Base-by-base conservation (phyloP, 2,329 filamentous ascomycete genomes). In the Lasiodiplodia sp. region DNA sequence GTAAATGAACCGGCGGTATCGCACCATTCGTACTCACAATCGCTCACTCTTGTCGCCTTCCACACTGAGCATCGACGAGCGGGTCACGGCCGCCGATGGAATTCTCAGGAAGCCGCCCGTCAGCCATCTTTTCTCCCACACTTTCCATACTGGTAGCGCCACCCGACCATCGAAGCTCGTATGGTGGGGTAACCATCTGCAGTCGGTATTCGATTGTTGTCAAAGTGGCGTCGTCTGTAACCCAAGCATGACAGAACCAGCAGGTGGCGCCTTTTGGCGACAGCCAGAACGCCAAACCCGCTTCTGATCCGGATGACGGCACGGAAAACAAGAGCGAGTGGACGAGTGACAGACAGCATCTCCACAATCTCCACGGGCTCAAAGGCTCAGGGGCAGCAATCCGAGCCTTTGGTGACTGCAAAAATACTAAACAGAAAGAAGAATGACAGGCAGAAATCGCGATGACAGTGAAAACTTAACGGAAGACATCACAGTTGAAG, bases 11-110 rank as follows among this genome's bases (percentile, higher is more conserved):
- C 34, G 51, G 60, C 47, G 44, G 28, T 28, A 64, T 64, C 44
- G 60, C 60, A 64, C 21, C 60, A 64, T 64, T n/a, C 44, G 18
- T 38, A 16, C 6, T 21, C 25, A 49, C n/a, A 25, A 64, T 53
- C 44, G 60, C 58, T 64, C 60, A 52, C 47, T 52, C 25, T 64
- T 64, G 28, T 31, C 47, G 28, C 60, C 60, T 64, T 52, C 60
- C 60, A 23, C 60, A 37, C 47, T 64, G 44, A 64, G 60, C 28
- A 25, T 28, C 60, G 28, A 52, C 21, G 44, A 21, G 25, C 38
- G 40, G 57, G 21, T 51, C 44, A 34, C 16, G 10, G 8, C 40
- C 14, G 44, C 18, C 40, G 25, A 40, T 40, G 51, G n/a, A 28
- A 23, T 23, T 38, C 16, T 47, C 40, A 47, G 23, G 38, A 34